These are phyloP conservation scores for Dactylonectria estremocensis DNA, from an alignment of 2,329 filamentous ascomycete genomes.

Conservation along the genomic window DNA sequence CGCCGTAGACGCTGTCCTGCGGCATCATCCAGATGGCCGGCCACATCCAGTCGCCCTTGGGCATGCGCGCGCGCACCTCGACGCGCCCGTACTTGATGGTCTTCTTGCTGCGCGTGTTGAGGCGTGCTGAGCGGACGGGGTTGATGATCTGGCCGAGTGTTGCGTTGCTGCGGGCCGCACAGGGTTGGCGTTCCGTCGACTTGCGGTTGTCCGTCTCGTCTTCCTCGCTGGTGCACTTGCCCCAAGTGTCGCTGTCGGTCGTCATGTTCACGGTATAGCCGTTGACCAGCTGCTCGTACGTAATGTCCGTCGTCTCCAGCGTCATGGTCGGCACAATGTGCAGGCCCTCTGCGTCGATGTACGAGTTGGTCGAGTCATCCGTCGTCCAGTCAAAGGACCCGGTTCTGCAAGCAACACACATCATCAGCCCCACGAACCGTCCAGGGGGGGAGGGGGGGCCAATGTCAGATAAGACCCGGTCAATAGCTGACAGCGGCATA, in stretches of 20 bases:
- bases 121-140: slow-evolving; percentile 63
- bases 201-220: slow-evolving; percentile 24
- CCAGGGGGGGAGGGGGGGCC: neutral
- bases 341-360: slow-evolving; percentile 61
- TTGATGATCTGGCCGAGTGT: slow-evolving; percentile 62
- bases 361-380: slow-evolving; percentile 61
- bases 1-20: slow-evolving; percentile 61
- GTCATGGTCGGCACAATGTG: slow-evolving; percentile 68
- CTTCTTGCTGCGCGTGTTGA: slow-evolving; percentile 61
- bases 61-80: slow-evolving; percentile 68
- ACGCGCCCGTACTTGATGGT: slow-evolving; percentile 65
- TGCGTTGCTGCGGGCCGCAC: slow-evolving; percentile 59
- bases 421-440: slow-evolving; percentile 6
- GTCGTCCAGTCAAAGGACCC: slow-evolving; percentile 69
- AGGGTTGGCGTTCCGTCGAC: slow-evolving; percentile 43
- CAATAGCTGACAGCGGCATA: neutral
- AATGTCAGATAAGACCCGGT: neutral
- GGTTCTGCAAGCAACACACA: slow-evolving; percentile 21
- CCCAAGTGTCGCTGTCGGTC: slow-evolving; percentile 47
- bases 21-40: slow-evolving; percentile 64
- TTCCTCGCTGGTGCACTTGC: slow-evolving; percentile 56
- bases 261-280: slow-evolving; percentile 62
- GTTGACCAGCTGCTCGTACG: slow-evolving; percentile 53
- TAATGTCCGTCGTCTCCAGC: slow-evolving; percentile 47
- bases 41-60: slow-evolving; percentile 70